Base-by-base conservation (phyloP, 2,329 filamentous ascomycete species). In the Dactylellina haptotyla region DNA sequence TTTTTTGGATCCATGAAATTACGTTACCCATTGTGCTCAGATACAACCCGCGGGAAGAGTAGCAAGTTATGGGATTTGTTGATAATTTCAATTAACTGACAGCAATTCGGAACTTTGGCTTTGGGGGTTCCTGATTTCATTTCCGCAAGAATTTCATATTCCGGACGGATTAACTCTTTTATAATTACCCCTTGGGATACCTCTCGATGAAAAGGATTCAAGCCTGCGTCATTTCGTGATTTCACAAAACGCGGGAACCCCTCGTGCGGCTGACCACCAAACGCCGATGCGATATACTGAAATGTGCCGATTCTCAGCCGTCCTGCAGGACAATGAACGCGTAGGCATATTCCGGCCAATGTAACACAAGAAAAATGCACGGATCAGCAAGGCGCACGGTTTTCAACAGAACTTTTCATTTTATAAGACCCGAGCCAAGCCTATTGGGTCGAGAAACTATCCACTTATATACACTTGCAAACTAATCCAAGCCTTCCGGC, bases 1-100 rank as follows among this genome's bases (percentile, higher is more conserved):
- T 65, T 4, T 56, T 56, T n/a, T 65, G 48, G 23, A 65, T 65
- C 30, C 50, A 65, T n/a, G 61, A 65, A 14, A 65, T 56, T 12
- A 65, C 61, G 18, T n/a, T 32, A n/a, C 61, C 61, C 48, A 65
- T 65, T 53, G 41, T 37, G 30, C 46, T 56, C 4, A 6, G 16
- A 6, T 37, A 18, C 14, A 39, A 23, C 41, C 18, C 4, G 43
- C 4, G 4, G 6, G 39, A 16, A 43, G 6, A 43, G 10, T 4
- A 43, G 14, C 10, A n/a, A 8, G n/a, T 16, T 16, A 16, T n/a
- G 9, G 25, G 25, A 23, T 45, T 45, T 23, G 26, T 4, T 34
- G 32, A 39, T 32, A 32, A 20, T 10, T 14, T 5, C n/a, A 26
- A 28, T 14, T 9, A 9, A 25, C 16, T 28, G 2, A 25, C 45